Percentiles rank a stretch among this genome's conserved stretches.
Evolutionary conservation across 2,329 filamentous ascomycete genomes (phyloP).

Genomic region (Fusarium decemcellulare): DNA sequence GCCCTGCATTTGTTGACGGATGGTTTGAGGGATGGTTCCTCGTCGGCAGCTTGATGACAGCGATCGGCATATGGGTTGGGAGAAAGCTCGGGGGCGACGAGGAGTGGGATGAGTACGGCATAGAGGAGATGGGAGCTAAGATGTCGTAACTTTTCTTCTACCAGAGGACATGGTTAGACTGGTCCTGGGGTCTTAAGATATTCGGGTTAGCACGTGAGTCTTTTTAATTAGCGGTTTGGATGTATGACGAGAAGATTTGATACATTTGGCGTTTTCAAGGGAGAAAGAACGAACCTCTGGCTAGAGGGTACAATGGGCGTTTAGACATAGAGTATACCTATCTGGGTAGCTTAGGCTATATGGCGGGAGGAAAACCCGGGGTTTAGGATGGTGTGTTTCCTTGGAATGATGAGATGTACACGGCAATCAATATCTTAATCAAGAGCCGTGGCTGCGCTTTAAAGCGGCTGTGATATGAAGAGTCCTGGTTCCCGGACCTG

Average conservation of each 20-base stretch:
- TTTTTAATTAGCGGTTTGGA: constrained; percentile 22
- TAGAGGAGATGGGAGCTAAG: constrained; percentile 81
- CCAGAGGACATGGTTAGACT: background rate
- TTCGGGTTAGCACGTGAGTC: constrained; percentile 26
- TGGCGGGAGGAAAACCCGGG: background rate
- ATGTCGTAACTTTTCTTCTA: constrained; percentile 57
- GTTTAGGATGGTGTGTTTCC: background rate
- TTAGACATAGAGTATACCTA: constrained; percentile 22
- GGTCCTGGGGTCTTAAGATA: constrained; percentile 19
- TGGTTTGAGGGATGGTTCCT: constrained; percentile 95
- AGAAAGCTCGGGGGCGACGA: constrained; percentile 71
- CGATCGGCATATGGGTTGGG: constrained; percentile 80
- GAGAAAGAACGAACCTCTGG: constrained; percentile 3
- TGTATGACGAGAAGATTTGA: constrained; percentile 17
- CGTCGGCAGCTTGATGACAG: constrained; percentile 75
- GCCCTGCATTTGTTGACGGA: constrained; percentile 70
- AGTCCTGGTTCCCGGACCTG: too few relatives aligned
- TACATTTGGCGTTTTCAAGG: constrained; percentile 30
- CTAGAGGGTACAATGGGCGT: constrained; percentile 4
- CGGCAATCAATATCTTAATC: background rate
- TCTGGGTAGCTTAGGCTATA: constrained; percentile 8
- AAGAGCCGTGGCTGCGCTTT: background rate
- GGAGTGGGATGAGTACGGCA: constrained; percentile 72
- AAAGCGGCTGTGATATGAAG: background rate
- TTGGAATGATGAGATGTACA: background rate